These are phyloP conservation scores for Cercospora citrullina DNA, from an alignment of 2,329 filamentous ascomycete species.

Conservation along the genomic window DNA sequence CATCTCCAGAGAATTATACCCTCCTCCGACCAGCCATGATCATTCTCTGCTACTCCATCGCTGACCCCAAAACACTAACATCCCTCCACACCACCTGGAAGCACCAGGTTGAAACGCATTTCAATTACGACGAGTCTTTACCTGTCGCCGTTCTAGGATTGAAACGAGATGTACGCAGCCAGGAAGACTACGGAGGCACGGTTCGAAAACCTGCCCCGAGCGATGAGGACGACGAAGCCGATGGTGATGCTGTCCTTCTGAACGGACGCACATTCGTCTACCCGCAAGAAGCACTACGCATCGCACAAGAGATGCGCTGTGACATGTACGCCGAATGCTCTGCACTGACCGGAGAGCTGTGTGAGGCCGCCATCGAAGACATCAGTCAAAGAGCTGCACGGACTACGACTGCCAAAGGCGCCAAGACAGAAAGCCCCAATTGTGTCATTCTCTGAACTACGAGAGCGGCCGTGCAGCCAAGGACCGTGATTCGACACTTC, in stretches of 20 bases:
- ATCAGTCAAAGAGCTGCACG: constrained; percentile 59
- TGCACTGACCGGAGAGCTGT: constrained; percentile 58
- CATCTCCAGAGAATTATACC: constrained; percentile 58
- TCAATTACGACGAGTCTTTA: constrained; percentile 53
- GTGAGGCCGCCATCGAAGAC: constrained; percentile 61
- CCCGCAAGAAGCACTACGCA: constrained; percentile 51
- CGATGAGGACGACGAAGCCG: constrained; percentile 29
- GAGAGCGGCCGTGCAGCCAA: not conserved
- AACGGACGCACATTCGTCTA: constrained; percentile 48
- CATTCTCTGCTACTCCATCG: constrained; percentile 60
- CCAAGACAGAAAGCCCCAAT: constrained; percentile 30
- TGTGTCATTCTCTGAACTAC: constrained; percentile 30
- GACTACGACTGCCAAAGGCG: constrained; percentile 58
- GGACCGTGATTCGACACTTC: not conserved
- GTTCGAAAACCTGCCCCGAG: constrained; percentile 21
- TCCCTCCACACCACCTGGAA: constrained; percentile 51
- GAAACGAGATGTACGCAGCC: constrained; percentile 57
- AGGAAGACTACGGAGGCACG: constrained; percentile 42
- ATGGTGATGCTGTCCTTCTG: constrained; percentile 38
- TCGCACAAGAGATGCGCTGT: constrained; percentile 61
- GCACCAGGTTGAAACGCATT: constrained; percentile 50
- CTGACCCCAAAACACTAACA: constrained; percentile 52
- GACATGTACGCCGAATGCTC: constrained; percentile 65
- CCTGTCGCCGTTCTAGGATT: constrained; percentile 61
- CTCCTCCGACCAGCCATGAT: constrained; percentile 56